These are phyloP conservation scores for Starmera caribaea DNA, from an alignment of 805 yeast genomes.

Conservation along the genomic window DNA sequence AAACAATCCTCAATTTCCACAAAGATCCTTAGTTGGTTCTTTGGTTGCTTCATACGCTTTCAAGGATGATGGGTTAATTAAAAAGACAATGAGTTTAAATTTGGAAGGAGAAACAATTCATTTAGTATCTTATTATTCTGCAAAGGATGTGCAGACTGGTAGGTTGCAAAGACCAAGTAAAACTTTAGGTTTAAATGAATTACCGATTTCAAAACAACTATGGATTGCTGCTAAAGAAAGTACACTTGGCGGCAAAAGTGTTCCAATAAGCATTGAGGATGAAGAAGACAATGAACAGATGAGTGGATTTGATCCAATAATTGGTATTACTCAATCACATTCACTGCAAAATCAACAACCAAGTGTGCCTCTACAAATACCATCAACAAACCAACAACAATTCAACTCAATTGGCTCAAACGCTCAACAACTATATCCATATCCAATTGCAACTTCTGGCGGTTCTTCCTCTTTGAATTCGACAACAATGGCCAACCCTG, in stretches of 20 bases:
- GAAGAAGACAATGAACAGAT: constrained; percentile 8
- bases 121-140: constrained; percentile 68
- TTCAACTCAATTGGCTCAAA: constrained; percentile 11
- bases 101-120: constrained; percentile 44
- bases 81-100: constrained; percentile 59
- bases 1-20: no score
- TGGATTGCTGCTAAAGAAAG: constrained; percentile 49
- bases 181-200: constrained; percentile 36
- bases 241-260: constrained; percentile 44
- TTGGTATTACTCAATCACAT: neutral
- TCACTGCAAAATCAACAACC: neutral
- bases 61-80: constrained; percentile 65
- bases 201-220: constrained; percentile 36
- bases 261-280: constrained; percentile 15
- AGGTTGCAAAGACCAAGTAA: constrained; percentile 49
- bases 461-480: no score
- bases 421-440: constrained; percentile 11
- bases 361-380: no score
- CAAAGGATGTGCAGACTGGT: constrained; percentile 60
- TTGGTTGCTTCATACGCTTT: constrained; percentile 52
- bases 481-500: no score
- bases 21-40: constrained; percentile 42
- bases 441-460: constrained; percentile 4
- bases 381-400: neutral
- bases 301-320: neutral